phyloP scores from a whole-genome alignment of 805 yeast species.

The Torulaspora indica region DNA sequence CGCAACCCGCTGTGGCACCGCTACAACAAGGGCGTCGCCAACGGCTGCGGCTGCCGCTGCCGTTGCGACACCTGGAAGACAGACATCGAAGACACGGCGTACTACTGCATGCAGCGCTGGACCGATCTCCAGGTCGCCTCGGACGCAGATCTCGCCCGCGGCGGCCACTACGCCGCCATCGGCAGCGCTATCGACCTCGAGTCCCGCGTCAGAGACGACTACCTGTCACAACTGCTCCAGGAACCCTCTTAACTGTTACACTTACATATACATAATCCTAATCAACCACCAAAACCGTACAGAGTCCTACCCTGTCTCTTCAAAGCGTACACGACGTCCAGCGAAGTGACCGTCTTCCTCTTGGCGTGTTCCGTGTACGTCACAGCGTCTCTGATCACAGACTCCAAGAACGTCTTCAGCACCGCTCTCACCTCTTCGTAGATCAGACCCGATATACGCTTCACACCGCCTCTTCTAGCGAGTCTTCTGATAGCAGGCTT shows the following conservation, averaged over 20 bases:
- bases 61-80: conserved; percentile 54
- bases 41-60: conserved; percentile 83
- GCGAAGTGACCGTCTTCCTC: conserved; percentile 99
- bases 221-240: background rate
- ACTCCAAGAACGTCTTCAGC: conserved; percentile 90
- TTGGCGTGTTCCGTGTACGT: conserved; percentile 99
- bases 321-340: conserved; percentile 97
- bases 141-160: conserved; percentile 6
- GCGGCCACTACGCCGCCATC: conserved; percentile 7
- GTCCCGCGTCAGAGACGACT: conserved; percentile 5
- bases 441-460: conserved; percentile 98
- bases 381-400: conserved; percentile 98
- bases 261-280: conserved; percentile 4
- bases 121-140: conserved; percentile 29
- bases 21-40: conserved; percentile 37
- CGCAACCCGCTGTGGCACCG: conserved; percentile 24
- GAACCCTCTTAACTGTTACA: background rate
- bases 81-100: conserved; percentile 55
- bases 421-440: conserved; percentile 99
- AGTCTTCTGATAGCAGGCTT: conserved; percentile 99
- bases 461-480: conserved; percentile 99
- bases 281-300: conserved; percentile 99
- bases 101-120: conserved; percentile 53
- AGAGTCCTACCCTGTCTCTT: conserved; percentile 99
- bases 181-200: conserved; percentile 11